These are phyloP conservation scores for Byssoonygena ceratinophila DNA, from an alignment of 2,329 filamentous ascomycete genomes.

Conservation along the genomic window DNA sequence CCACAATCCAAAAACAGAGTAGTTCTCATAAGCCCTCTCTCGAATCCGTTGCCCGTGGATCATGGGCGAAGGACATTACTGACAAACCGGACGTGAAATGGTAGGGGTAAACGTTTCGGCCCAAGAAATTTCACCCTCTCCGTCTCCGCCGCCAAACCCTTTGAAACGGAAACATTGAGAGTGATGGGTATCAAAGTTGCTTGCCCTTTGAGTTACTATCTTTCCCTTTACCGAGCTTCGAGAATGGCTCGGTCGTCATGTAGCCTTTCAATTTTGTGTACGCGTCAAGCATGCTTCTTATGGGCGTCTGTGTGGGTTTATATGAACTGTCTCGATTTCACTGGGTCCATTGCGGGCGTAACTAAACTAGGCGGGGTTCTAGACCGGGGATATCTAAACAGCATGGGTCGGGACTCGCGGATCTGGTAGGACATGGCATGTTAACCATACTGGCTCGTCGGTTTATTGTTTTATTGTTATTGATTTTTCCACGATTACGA, in stretches of 20 bases:
- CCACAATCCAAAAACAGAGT: neutral
- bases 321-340: neutral
- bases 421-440: neutral
- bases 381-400: neutral
- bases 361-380: neutral
- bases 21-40: neutral
- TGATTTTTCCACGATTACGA: neutral
- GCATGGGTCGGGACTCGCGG: neutral
- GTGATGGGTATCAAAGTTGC: neutral
- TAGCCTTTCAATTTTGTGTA: neutral
- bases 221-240: neutral
- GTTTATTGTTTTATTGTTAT: neutral
- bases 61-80: slow-evolving; percentile 17
- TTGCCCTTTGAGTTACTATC: neutral
- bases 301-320: neutral
- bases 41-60: neutral
- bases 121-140: slow-evolving; percentile 13
- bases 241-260: neutral
- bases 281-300: neutral
- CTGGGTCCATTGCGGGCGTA: neutral
- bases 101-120: slow-evolving; percentile 21
- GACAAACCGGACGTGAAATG: slow-evolving; percentile 22
- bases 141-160: slow-evolving; percentile 20
- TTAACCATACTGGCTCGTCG: no score
- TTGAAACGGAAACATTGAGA: slow-evolving; percentile 27